phyloP scores from a whole-genome alignment of 331 rosid species.

The Malus hybrid region DNA sequence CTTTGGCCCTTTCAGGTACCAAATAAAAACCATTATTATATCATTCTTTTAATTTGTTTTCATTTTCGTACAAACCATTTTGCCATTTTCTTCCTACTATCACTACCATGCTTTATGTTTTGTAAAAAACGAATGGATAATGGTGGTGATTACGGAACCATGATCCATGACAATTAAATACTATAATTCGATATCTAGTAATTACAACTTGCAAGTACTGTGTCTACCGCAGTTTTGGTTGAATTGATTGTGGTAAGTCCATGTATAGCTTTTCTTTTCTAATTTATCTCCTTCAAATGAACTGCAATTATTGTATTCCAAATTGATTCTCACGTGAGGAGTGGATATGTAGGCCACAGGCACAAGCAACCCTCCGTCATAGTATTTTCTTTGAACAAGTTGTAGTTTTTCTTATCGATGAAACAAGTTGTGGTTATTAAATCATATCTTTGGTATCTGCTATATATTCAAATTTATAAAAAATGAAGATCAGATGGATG shows the following conservation, averaged over 20 bases:
- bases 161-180: too few species aligned
- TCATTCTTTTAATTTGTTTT: too few species aligned
- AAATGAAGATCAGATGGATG: not conserved
- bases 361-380: not conserved
- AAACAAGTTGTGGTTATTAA: slow-evolving; percentile 18
- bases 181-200: too few species aligned
- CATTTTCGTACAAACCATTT: too few species aligned
- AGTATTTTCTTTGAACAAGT: not conserved
- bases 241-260: not conserved
- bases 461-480: not conserved
- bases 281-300: too few species aligned
- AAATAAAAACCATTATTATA: too few species aligned
- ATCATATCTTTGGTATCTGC: slow-evolving; percentile 28
- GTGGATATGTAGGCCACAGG: not conserved
- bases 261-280: not conserved
- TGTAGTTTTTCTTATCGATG: not conserved
- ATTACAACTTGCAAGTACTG: too few species aligned
- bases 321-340: not conserved
- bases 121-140: too few species aligned
- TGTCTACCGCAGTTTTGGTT: not conserved
- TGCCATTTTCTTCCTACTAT: too few species aligned
- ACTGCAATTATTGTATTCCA: not conserved
- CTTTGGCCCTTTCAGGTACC: too few species aligned
- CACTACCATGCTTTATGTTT: too few species aligned
- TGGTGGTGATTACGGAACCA: too few species aligned